phyloP scores from a whole-genome alignment of 768 basidiomycete species.

The Mycena crocata region DNA sequence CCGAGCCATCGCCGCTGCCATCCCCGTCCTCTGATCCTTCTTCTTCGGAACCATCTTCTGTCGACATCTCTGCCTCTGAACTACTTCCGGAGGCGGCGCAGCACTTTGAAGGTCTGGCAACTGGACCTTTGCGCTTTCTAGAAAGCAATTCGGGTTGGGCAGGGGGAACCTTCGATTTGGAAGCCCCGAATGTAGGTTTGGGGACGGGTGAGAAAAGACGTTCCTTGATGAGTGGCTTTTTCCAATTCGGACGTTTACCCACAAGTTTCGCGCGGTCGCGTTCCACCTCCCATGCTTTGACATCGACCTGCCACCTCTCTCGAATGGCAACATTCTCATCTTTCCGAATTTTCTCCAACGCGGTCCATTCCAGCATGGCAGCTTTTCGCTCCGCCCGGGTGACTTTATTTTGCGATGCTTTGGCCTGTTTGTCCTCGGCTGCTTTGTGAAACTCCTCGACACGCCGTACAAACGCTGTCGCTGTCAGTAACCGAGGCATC shows the following conservation, averaged over 20 bases:
- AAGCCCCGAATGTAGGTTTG: neutral
- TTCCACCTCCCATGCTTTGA: conserved; percentile 16
- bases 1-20: too few species aligned
- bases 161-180: too few species aligned
- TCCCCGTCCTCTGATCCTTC: too few species aligned
- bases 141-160: too few species aligned
- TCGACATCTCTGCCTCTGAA: too few species aligned
- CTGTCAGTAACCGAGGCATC: conserved; percentile 15
- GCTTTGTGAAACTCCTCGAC: conserved; percentile 12
- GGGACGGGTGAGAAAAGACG: conserved; percentile 9
- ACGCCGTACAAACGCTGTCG: neutral
- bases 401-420: neutral
- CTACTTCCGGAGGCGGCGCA: too few species aligned
- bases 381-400: neutral
- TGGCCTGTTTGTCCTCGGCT: neutral
- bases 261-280: conserved; percentile 1
- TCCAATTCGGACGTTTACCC: conserved; percentile 7
- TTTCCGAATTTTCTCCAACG: too few species aligned
- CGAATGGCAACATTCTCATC: conserved; percentile 3
- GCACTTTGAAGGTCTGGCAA: too few species aligned
- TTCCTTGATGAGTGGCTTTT: conserved; percentile 5
- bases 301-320: neutral
- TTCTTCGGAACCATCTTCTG: too few species aligned
- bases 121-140: too few species aligned
- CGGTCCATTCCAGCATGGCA: conserved; percentile 9